These are phyloP conservation scores for Geum urbanum DNA, from an alignment of 306 rosid species.

Conservation along the genomic window DNA sequence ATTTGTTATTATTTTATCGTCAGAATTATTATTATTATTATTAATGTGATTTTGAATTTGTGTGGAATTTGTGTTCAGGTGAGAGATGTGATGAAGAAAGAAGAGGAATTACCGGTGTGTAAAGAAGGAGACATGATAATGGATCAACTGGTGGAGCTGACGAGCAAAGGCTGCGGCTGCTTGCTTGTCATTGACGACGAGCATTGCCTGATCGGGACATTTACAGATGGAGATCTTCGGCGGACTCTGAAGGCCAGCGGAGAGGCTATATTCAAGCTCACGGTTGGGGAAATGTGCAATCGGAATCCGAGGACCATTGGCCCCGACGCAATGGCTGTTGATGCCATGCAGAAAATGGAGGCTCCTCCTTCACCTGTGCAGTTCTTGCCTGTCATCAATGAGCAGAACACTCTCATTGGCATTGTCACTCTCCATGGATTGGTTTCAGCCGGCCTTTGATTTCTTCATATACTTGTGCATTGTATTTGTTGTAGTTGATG, in stretches of 20 bases:
- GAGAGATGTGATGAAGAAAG: constrained; percentile 85
- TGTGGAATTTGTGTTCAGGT: constrained; percentile 39
- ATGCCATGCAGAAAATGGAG: constrained; percentile 98
- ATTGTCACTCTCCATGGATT: constrained; percentile 93
- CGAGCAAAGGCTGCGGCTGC: constrained; percentile 93
- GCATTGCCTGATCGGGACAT: constrained; percentile 70
- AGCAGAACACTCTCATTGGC: constrained; percentile 61
- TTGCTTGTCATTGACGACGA: constrained; percentile 68
- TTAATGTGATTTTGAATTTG: background rate
- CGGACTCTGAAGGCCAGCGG: constrained; percentile 91
- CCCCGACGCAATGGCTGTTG: constrained; percentile 87
- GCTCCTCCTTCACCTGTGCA: constrained; percentile 96
- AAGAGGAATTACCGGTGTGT: constrained; percentile 87
- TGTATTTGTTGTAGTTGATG: background rate
- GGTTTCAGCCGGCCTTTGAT: constrained; percentile 89
- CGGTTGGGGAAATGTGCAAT: constrained; percentile 90
- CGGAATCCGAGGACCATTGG: constrained; percentile 77
- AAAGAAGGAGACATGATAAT: constrained; percentile 75
- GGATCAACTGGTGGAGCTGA: constrained; percentile 87
- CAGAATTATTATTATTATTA: background rate
- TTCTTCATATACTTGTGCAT: background rate
- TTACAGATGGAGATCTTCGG: constrained; percentile 94
- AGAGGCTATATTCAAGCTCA: constrained; percentile 83
- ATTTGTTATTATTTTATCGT: background rate
- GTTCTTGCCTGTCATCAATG: constrained; percentile 80